Conservation (phyloP, 2,329 filamentous ascomycete species). For the Fusarium transvaalense region DNA sequence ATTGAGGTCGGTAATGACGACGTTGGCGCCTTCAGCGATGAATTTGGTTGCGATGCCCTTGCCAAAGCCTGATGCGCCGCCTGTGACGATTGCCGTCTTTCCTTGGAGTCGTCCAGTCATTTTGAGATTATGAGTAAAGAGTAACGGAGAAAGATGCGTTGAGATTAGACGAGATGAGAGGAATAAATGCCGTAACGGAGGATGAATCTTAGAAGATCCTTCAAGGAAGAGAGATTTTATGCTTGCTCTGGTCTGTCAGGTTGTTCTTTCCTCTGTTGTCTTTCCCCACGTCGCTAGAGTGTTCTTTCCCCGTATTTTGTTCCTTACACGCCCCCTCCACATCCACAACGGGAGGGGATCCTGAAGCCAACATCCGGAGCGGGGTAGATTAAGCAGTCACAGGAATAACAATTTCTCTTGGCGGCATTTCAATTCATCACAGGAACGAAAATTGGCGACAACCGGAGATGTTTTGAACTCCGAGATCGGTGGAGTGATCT, state of each 20-base stretch:
- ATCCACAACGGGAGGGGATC: not conserved
- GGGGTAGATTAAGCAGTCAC: slow-evolving; percentile 16
- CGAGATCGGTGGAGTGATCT: slow-evolving; percentile 3
- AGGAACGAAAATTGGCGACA: not conserved
- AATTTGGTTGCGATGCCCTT: slow-evolving; percentile 33
- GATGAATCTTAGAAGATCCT: too few relatives aligned
- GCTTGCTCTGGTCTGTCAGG: not conserved
- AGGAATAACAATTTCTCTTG: slow-evolving; percentile 18
- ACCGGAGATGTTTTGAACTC: not conserved
- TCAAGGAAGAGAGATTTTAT: not conserved
- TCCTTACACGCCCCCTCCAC: not conserved
- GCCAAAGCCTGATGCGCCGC: slow-evolving; percentile 63
- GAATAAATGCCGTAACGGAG: not conserved
- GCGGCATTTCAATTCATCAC: not conserved
- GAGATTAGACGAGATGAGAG: too few relatives aligned
- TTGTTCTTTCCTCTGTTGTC: too few relatives aligned
- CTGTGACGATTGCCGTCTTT: slow-evolving; percentile 55
- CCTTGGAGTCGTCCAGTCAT: slow-evolving; percentile 55
- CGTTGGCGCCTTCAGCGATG: slow-evolving; percentile 27
- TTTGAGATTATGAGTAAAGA: not conserved
- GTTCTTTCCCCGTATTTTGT: not conserved
- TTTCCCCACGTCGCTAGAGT: not conserved
- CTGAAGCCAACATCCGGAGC: not conserved
- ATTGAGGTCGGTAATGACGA: slow-evolving; percentile 71
- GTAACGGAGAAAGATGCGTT: too few relatives aligned